Conservation (phyloP, 2,329 filamentous ascomycete genomes). For the Chrysoporthe cubensis region DNA sequence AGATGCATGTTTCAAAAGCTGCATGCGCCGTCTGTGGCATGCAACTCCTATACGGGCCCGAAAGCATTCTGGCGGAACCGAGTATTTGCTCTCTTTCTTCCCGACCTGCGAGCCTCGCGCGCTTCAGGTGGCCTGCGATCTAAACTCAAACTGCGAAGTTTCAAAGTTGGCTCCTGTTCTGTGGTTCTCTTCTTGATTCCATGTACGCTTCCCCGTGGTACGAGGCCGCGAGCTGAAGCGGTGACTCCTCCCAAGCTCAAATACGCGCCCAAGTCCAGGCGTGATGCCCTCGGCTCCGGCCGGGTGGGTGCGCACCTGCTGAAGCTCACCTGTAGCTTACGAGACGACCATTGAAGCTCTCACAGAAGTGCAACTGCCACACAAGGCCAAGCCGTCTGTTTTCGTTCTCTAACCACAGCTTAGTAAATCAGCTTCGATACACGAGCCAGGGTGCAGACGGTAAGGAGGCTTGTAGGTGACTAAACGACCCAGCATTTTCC, state of each 20-base stretch:
- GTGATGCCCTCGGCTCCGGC: not conserved
- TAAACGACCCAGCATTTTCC: not conserved
- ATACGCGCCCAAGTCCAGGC: not conserved
- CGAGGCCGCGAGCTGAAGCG: not conserved
- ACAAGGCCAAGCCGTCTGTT: not conserved
- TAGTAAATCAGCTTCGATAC: not conserved
- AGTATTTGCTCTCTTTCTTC: not conserved
- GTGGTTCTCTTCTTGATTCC: too few species aligned
- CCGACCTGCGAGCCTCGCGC: not conserved
- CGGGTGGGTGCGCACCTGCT: not conserved
- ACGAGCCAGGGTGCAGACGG: not conserved
- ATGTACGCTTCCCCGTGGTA: not conserved
- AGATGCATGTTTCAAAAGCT: slow-evolving; percentile 2
- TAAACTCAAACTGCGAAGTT: not conserved
- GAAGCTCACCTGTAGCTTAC: not conserved
- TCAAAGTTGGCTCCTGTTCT: not conserved
- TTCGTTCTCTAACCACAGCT: not conserved
- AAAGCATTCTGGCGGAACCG: not conserved
- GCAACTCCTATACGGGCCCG: not conserved
- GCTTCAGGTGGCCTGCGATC: not conserved
- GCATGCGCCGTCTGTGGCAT: not conserved
- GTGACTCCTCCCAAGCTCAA: not conserved
- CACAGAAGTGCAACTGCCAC: not conserved
- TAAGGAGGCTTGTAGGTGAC: not conserved
- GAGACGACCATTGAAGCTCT: not conserved